Evolutionary conservation across 2,329 filamentous ascomycete species (phyloP), one percentile per base, ranked within the genome.

Genomic region (Stemphylium lycopersici): DNA sequence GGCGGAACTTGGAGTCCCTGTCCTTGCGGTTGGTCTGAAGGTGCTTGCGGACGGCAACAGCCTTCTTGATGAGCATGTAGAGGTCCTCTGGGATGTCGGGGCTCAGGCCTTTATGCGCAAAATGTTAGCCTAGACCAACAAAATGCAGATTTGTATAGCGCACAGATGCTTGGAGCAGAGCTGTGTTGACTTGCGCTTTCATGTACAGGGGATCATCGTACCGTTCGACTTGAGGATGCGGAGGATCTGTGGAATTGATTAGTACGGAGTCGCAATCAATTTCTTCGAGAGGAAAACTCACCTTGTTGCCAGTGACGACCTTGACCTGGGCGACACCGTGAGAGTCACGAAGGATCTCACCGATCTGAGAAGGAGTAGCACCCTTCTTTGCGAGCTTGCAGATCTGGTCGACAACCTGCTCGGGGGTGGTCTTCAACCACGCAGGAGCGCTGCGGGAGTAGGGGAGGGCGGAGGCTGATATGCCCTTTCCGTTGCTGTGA

Each of bases 51-150:
- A 99, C 95, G 78, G 70, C 67, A 54, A 73, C 76, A 79, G 96
- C 93, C 92, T 99, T 99, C 90, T 97, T 97, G 91, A 98, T 98
- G 81, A 98, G 86, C 90, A 96, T 96, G 90, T 98, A 99, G 72
- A 98, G 90, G 83, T 99, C 95, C 88, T 99, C 95, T 78, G 96
- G 95, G 75, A 99, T 89, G 81, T 98, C 93, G 80, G 96, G 95
- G 73, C 95, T 93, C 79, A 99, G 92, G 85, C 95, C 95, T 99
- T 48, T 38, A 66, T 61, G 62, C 50, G 69, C 68, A 62, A 67
- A 64, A 67, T 70, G 69, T 75, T 71, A 74, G 72, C 64, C 60
- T 64, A 70, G 56, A 72, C 70, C 64, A 70, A 73, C 66, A 72
- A 29, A 71, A 72, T 68, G 70, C 70, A 64, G 53, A 84, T 84